phyloP scores from a whole-genome alignment of 2,329 filamentous ascomycete genomes.

The Xylaria sp. region DNA sequence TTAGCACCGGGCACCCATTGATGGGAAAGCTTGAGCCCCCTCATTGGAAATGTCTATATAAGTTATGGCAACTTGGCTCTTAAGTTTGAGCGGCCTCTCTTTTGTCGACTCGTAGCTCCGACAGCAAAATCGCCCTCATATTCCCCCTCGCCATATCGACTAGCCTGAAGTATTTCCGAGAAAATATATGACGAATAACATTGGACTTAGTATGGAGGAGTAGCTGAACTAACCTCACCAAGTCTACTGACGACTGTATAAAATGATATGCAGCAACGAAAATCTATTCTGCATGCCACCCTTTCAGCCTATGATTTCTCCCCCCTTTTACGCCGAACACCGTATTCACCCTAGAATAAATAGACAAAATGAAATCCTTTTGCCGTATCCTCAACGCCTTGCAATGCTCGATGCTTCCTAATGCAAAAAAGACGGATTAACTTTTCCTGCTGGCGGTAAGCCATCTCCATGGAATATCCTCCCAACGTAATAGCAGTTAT shows the following conservation, averaged over 20 bases:
- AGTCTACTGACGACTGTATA: background rate
- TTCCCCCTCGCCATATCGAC: background rate
- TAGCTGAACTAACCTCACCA: background rate
- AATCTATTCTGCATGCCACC: conserved; percentile 5
- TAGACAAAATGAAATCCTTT: background rate
- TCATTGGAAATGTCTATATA: too few relatives aligned
- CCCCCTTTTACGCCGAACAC: background rate
- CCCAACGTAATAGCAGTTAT: conserved; percentile 13
- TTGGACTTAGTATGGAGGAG: conserved; percentile 1
- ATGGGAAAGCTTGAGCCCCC: too few relatives aligned
- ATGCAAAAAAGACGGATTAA: background rate
- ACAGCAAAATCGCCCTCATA: background rate
- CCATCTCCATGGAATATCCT: conserved; percentile 2
- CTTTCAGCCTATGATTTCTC: background rate
- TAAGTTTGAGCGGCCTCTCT: too few relatives aligned
- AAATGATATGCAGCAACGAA: background rate
- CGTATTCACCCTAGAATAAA: background rate
- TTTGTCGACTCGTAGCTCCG: background rate
- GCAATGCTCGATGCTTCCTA: conserved; percentile 25
- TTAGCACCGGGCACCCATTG: too few relatives aligned
- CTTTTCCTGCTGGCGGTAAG: background rate
- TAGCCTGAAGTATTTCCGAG: background rate
- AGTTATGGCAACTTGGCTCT: too few relatives aligned
- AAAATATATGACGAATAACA: background rate
- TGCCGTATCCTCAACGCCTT: conserved; percentile 31